Evolutionary conservation across 2,329 filamentous ascomycete genomes (phyloP).

Genomic region (Fusarium sp.): DNA sequence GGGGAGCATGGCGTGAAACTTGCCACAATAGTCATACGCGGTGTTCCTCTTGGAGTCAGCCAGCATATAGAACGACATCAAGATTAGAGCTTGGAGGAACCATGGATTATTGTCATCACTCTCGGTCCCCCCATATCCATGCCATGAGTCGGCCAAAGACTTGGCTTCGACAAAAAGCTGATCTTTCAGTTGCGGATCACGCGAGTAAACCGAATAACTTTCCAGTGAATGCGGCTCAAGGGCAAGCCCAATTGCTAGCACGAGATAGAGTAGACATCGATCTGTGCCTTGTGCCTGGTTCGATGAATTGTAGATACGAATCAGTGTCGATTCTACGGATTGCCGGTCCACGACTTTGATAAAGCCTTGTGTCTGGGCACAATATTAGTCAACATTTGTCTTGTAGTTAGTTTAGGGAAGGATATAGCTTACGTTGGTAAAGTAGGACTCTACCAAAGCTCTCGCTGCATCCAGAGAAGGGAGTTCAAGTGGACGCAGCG

Average conservation of each 20-base stretch:
- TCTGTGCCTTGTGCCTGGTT: slow-evolving; percentile 62
- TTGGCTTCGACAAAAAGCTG: slow-evolving; percentile 74
- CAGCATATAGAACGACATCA: slow-evolving; percentile 77
- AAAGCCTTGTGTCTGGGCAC: slow-evolving; percentile 69
- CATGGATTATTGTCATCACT: slow-evolving; percentile 74
- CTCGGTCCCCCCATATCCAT: neutral
- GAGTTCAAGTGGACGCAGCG: neutral
- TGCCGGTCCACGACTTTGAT: slow-evolving; percentile 72
- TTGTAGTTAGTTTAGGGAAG: too few relatives aligned
- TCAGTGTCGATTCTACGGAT: slow-evolving; percentile 66
- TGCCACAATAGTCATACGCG: slow-evolving; percentile 74
- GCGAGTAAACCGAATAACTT: slow-evolving; percentile 65
- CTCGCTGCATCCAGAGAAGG: slow-evolving; percentile 69
- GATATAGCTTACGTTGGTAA: slow-evolving; percentile 66
- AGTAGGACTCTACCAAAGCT: slow-evolving; percentile 65
- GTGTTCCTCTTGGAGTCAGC: slow-evolving; percentile 74
- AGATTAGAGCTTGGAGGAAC: slow-evolving; percentile 73
- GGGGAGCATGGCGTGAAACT: slow-evolving; percentile 30
- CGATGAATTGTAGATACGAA: slow-evolving; percentile 60
- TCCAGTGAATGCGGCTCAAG: slow-evolving; percentile 70
- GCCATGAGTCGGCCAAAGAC: slow-evolving; percentile 59
- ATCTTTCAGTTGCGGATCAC: slow-evolving; percentile 69
- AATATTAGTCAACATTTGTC: neutral
- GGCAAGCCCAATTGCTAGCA: slow-evolving; percentile 74
- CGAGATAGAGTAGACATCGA: slow-evolving; percentile 73